Evolutionary conservation across 2,329 filamentous ascomycete genomes (phyloP), one percentile per base, ranked within the genome.

Genomic region (Passalora sequoiae): DNA sequence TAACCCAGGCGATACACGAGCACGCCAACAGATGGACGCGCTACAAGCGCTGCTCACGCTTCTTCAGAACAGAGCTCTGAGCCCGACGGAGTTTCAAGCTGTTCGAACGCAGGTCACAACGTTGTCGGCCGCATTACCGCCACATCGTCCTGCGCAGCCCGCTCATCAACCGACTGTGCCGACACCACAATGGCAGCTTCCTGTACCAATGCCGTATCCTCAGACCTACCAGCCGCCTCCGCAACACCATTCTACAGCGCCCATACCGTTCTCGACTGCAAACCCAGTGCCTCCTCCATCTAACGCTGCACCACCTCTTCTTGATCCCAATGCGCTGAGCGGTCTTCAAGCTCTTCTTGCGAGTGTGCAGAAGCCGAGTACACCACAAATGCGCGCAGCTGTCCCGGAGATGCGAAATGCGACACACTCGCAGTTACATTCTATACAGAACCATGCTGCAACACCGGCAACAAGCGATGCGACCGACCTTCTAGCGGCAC

Each of bases 41-140:
- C 78, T 96, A 57, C 72, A 89, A 67, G 86, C 92, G 66, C 77
- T 97, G 53, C 87, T 94, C 70, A 80, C 76, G 55, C 78, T 91
- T 54, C 72, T 96, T 61, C 81, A 86, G 65, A 83, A 76, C 56
- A 84, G 88, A 66, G 81, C 83, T 61, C 74, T 95, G 63, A 83
- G 83, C 47, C 80, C 81, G 58, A 83, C 89, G 60, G 86, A 94
- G 70, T 76, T 95, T 63, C 81, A 85, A 67, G 79, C 85, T 65
- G 85, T 95, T 67, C 86, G 84, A 67, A 82, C 84, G 64, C 87
- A 92, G 76, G 82, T 96, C 66, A 81, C 84, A 65, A 80, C 82
- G 66, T 77, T 95, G 65, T 78, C 69, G 25, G 80, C 73, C 69
- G 77, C 78, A 76, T 75, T 22, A 59, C 61, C 60, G 67, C 55